Base-by-base conservation (phyloP, 1,139 yeast genomes). In the Arxiozyma slooffiae region DNA sequence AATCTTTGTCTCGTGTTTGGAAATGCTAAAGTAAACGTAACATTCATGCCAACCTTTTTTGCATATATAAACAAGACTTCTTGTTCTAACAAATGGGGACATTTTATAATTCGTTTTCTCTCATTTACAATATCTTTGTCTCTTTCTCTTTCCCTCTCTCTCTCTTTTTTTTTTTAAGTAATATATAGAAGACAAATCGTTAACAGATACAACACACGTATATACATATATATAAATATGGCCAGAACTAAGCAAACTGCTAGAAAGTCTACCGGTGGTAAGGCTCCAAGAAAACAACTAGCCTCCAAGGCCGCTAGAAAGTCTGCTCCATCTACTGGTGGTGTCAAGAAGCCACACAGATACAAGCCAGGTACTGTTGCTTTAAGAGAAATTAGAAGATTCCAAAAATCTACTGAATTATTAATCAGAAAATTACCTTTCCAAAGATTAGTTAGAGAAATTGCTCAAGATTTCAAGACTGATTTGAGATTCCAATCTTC, bases 361-460 rank as follows among this genome's bases (percentile, higher is more conserved):
- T 90, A 89, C 80, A 90, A 89, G 92, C 97, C 97, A 74, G 97
- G 97, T 89, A 90, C 97, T 71, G 97, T 90, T 70, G 97, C 97
- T 67, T 85, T 90, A 72, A 90, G 97, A 85, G 97, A 90, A 80
- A 90, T 90, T 71, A 88, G 97, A 85, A 88, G 97, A 80, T 90
- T 90, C 82, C 97, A 90, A 80, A 90, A 90, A 77, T 86, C 96
- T 60, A 90, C 97, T 68, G 97, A 90, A 77, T 80, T 90, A 56
- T 82, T 90, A 73, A 89, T 90, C 77, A 88, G 97, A 83, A 89
- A 90, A 79, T 82, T 90, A 67, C 97, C 97, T 60, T 89, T 89
- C 95, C 97, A 90, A 80, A 86, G 97, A 82, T 83, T 90, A 71
- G 97, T 90, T 57, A 85, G 97, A 77, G 97, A 90, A 78, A 87